Percentiles rank a stretch among this genome's conserved stretches.
Conservation (phyloP, 2,329 filamentous ascomycete genomes). For the Fusarium sp. region DNA sequence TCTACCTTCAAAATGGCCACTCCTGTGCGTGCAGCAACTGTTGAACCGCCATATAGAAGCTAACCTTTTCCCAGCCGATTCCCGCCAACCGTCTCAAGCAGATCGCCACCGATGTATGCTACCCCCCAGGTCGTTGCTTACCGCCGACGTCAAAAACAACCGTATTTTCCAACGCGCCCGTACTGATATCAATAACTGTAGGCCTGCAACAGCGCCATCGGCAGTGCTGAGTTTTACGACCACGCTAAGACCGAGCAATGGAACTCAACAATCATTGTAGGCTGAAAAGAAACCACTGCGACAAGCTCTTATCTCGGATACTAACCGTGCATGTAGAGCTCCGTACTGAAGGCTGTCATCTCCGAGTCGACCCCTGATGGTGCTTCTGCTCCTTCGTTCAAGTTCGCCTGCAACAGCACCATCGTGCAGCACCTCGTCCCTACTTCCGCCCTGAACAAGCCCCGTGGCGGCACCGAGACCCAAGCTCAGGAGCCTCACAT, state of each 20-base stretch:
- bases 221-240: slow-evolving; percentile 81
- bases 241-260: slow-evolving; percentile 86
- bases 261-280: slow-evolving; percentile 94
- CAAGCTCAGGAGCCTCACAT: slow-evolving; percentile 63
- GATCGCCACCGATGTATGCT: slow-evolving; percentile 83
- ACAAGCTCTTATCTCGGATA: slow-evolving; percentile 5
- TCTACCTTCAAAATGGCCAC: slow-evolving; percentile 51
- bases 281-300: slow-evolving; percentile 26
- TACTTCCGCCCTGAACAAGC: slow-evolving; percentile 71
- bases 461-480: slow-evolving; percentile 62
- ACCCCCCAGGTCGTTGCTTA: slow-evolving; percentile 32
- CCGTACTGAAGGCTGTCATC: slow-evolving; percentile 80
- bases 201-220: slow-evolving; percentile 86
- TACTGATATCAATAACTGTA: slow-evolving; percentile 51
- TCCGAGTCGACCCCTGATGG: slow-evolving; percentile 74
- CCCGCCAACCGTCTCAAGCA: slow-evolving; percentile 81
- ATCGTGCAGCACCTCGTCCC: slow-evolving; percentile 93
- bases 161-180: slow-evolving; percentile 9
- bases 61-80: slow-evolving; percentile 69
- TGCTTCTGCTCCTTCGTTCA: slow-evolving; percentile 74
- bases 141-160: slow-evolving; percentile 27
- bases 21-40: slow-evolving; percentile 47
- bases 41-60: slow-evolving; percentile 2
- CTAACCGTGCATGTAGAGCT: slow-evolving; percentile 65
- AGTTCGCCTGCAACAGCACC: slow-evolving; percentile 97